Evolutionary conservation across 78 protist species (phyloP), one percentile per base, ranked within the genome.

Genomic region (Mastigamoeba balamuthi): DNA sequence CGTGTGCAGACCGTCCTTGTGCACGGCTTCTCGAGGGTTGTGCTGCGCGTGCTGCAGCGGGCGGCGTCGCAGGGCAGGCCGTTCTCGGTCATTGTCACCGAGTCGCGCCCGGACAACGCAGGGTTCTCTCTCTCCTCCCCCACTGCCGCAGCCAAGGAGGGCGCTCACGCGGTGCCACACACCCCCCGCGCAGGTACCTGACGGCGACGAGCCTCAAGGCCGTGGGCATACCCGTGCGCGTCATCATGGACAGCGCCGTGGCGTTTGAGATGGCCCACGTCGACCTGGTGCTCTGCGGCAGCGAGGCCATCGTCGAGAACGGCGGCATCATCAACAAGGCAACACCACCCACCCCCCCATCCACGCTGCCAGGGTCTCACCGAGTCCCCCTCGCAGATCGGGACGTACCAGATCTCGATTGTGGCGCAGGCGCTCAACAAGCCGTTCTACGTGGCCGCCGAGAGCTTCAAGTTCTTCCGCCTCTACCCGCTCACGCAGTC

Each of bases 301-400:
- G 99, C 0, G 98, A 95, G 43, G 98, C 93, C 4, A 95, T 98
- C 1, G 93, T 87, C 35, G 99, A 98, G 75, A 88, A 41, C 38
- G 99, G 99, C 7, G 99, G 99, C 40, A 84, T 98, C 65, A 80
- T 97, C 72, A 92, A 94, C 83, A 77, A 76, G 81, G 65, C 86
- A 0, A 69, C 91, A n/a, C 6, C 6, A 5, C 3, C 6, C 69
- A 5, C 3, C 6, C 6, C 44, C 3, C 10, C 9, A 25, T 48
- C 27, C 6, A 27, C 6, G 3, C 6, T 53, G 6, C 17, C 66
- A 6, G 25, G 6, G 3, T 6, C 3, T 38, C 37, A 73, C 3
- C 38, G 27, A 6, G 6, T 42, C 7, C 25, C 7, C 5, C 43
- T n/a, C 17, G 40, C 40, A 78, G 66, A 75, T 81, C 1, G 96